These are phyloP conservation scores for Sporothrix variecibatus DNA, from an alignment of 2,329 filamentous ascomycete species.

Conservation along the genomic window DNA sequence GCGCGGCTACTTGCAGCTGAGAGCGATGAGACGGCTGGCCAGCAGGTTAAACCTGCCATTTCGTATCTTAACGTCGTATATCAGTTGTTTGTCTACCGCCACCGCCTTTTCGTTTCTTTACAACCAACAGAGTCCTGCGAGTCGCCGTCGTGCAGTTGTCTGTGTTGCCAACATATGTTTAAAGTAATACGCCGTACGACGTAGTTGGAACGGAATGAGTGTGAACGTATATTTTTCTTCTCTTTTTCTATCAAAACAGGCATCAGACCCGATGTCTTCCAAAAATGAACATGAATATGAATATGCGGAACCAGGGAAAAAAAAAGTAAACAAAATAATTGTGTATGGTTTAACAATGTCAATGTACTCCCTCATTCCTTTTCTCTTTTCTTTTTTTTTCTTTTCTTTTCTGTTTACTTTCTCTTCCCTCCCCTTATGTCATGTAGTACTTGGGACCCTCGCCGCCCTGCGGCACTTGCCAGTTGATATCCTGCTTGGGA, in stretches of 20 bases:
- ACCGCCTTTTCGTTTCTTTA: not conserved
- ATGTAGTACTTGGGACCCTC: slow-evolving; percentile 74
- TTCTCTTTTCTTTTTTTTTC: not conserved
- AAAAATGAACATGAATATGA: not conserved
- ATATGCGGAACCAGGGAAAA: not conserved
- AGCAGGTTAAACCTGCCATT: slow-evolving; percentile 2
- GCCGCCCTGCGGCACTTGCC: slow-evolving; percentile 91
- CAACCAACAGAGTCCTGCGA: not conserved
- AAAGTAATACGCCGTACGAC: not conserved
- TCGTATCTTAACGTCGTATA: not conserved
- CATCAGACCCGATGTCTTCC: not conserved
- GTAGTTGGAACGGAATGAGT: not conserved
- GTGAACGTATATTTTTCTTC: not conserved
- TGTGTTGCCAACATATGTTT: not conserved
- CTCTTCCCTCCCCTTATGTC: slow-evolving; percentile 46
- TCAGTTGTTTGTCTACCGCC: not conserved
- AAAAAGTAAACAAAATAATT: not conserved
- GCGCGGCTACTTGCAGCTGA: not conserved
- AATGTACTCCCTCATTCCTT: not conserved
- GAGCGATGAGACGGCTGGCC: not conserved
- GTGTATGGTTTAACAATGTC: not conserved
- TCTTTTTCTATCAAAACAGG: slow-evolving; percentile 14
- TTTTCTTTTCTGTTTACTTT: not conserved
- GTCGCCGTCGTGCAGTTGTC: not conserved
- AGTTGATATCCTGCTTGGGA: slow-evolving; percentile 95